phyloP scores from a whole-genome alignment of 495 filamentous ascomycete genomes.

The Staphylotrichum longicolle region DNA sequence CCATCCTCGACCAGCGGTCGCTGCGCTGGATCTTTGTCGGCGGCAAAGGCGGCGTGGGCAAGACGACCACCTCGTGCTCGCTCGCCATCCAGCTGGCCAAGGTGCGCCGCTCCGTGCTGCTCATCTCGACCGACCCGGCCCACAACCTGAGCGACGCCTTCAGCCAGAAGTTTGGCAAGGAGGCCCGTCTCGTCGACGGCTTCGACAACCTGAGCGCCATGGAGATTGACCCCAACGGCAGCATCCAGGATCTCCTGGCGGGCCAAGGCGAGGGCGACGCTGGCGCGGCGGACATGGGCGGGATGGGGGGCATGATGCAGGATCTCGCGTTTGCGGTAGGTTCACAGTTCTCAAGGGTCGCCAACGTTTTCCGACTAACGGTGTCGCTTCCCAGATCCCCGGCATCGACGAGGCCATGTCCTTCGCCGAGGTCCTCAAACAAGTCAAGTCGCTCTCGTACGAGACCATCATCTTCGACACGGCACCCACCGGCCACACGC shows the following conservation, averaged over 20 bases:
- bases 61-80: slow-evolving; percentile 97
- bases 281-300: slow-evolving; percentile 60
- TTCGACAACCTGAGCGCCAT: slow-evolving; percentile 94
- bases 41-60: slow-evolving; percentile 98
- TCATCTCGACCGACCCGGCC: slow-evolving; percentile 97
- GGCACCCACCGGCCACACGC: slow-evolving; percentile 96
- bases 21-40: slow-evolving; percentile 99
- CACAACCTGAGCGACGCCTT: slow-evolving; percentile 99
- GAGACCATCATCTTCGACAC: slow-evolving; percentile 99
- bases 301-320: slow-evolving; percentile 63
- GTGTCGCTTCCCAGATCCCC: slow-evolving; percentile 65
- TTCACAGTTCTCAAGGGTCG: background rate
- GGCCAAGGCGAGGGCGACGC: slow-evolving; percentile 66
- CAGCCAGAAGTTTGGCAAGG: slow-evolving; percentile 98
- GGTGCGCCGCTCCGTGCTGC: slow-evolving; percentile 88
- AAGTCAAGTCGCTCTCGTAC: slow-evolving; percentile 99
- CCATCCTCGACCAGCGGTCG: slow-evolving; percentile 87
- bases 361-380: slow-evolving; percentile 16
- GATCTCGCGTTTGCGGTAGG: slow-evolving; percentile 62
- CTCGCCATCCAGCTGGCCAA: slow-evolving; percentile 98
- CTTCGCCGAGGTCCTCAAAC: slow-evolving; percentile 97
- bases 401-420: slow-evolving; percentile 99
- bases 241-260: slow-evolving; percentile 90
- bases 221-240: slow-evolving; percentile 99
- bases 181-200: slow-evolving; percentile 86